Base-by-base conservation (phyloP, 345 rosid species). In the Aquilaria sinensis region DNA sequence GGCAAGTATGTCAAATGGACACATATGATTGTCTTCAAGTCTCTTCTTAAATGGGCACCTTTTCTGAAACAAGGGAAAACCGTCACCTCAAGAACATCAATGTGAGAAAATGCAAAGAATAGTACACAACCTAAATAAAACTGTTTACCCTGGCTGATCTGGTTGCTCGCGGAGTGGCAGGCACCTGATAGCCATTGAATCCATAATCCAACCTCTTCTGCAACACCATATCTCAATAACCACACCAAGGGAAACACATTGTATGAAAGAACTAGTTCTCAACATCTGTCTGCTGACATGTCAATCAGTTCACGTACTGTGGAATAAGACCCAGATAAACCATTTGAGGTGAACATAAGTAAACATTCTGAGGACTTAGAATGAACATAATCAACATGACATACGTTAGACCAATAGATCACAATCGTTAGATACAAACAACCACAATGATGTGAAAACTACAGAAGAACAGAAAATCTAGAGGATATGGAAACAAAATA, bases 1-100 rank as follows among this genome's bases (percentile, higher is more conserved):
- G 76, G 99, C 99, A 81, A 94, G 71, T 64, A 94, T 78, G 79
- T 91, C 96, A 69, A 94, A 85, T 5, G 96, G 85, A 73, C 84
- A 73, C 79, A 76, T 74, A 67, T 73, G 71, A 51, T 72, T 78
- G 68, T 77, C 88, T 68, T 75, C 88, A 56, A 15, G 45, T 64
- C 69, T 72, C 67, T 72, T 78, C 81, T 82, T 75, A 62, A 72
- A 75, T 1, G 83, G 54, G 65, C 72, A 47, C 67, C 95, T 82
- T 84, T 79, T 87, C 97, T 94, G 68, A 30, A 69, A 12, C 6
- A 50, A 23, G 23, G 23, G 23, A 23, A 23, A 23, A 23, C 23
- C 23, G 23, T 23, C 23, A 23, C 23, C 23, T 23, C 23, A 23
- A 23, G 23, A 23, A 23, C 23, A 23, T 23, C 23, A 23, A 23